Base-by-base conservation (phyloP, 352 stramenopile species). In the Aphanomyces cochlioides region DNA sequence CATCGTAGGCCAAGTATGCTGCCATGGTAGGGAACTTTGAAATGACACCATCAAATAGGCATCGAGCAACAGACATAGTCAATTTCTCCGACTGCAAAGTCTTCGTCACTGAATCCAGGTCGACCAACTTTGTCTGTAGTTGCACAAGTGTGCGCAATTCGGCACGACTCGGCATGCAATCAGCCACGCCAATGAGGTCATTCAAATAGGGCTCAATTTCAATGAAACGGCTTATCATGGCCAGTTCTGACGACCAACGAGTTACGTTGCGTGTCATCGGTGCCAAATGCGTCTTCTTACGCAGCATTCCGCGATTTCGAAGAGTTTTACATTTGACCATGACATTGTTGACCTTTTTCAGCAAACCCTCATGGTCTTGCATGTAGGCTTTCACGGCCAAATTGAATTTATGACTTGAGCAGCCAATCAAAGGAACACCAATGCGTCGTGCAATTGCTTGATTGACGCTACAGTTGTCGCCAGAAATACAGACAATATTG, bases 381-480 rank as follows among this genome's bases (percentile, higher is more conserved):
- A 58, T 12, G n/a, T 38, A 21, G 8, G 28, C 8, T 10, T 73
- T 45, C 15, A 73, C 67, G 10, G 47, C 67, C 2, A 73, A 50
- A 43, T 73, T 73, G 19, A 66, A 69, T 38, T 43, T 47, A 39
- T 73, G 68, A 34, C 68, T 73, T 6, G 68, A 57, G 28, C 59
- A 73, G 2, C n/a, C 57, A 58, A 69, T 37, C 34, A 73, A 4
- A 5, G 59, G 68, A 3, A 73, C 39, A 21, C 21, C 68, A 48
- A 69, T 50, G 2, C 17, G 10, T 4, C 45, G 60, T 36, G 68
- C 68, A n/a, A 73, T 69, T 10, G 15, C 28, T 34, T 73, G 68
- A 48, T 73, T 73, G 7, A 53, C 64, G 8, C 58, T 45, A n/a
- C 68, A 73, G 53, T 73, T 73, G 47, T 73, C 67, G 8, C 50